phyloP scores from a whole-genome alignment of 805 yeast species.

The Ogataea philodendri region DNA sequence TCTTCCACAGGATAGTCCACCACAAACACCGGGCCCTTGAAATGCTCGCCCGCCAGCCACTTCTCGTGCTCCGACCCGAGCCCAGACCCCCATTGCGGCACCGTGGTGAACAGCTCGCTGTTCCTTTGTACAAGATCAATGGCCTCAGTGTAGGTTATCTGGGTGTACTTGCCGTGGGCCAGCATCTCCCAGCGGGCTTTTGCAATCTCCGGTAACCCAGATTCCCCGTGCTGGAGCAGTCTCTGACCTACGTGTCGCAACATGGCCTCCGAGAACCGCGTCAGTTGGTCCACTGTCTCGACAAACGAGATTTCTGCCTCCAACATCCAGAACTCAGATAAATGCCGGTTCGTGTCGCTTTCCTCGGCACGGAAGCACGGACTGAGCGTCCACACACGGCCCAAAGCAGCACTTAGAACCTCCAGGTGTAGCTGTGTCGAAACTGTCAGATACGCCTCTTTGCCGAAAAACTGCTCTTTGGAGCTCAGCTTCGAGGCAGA shows the following conservation, averaged over 20 bases:
- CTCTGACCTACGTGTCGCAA: slow-evolving; percentile 47
- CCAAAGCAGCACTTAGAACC: slow-evolving; percentile 67
- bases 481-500: slow-evolving; percentile 27
- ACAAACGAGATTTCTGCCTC: slow-evolving; percentile 86
- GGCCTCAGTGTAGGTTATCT: slow-evolving; percentile 76
- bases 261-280: slow-evolving; percentile 69
- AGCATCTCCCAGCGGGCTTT: slow-evolving; percentile 62
- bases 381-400: slow-evolving; percentile 81
- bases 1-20: slow-evolving; percentile 77
- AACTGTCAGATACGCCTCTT: slow-evolving; percentile 73
- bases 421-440: slow-evolving; percentile 92
- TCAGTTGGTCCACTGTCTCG: slow-evolving; percentile 54
- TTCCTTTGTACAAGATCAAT: slow-evolving; percentile 46
- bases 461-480: slow-evolving; percentile 54
- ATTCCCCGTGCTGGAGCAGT: slow-evolving; percentile 29
- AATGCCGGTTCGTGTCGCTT: slow-evolving; percentile 86
- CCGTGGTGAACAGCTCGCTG: slow-evolving; percentile 38
- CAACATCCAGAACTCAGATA: slow-evolving; percentile 96
- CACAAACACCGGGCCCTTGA: slow-evolving; percentile 77
- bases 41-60: slow-evolving; percentile 73
- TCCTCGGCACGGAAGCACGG: slow-evolving; percentile 95
- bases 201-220: slow-evolving; percentile 20
- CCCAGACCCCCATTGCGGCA: slow-evolving; percentile 67
- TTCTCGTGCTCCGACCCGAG: slow-evolving; percentile 87
- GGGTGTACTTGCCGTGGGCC: slow-evolving; percentile 54